Percentiles rank a stretch among this genome's conserved stretches.
Conservation (phyloP, 768 basidiomycete species). For the Tricholoma furcatifolium region DNA sequence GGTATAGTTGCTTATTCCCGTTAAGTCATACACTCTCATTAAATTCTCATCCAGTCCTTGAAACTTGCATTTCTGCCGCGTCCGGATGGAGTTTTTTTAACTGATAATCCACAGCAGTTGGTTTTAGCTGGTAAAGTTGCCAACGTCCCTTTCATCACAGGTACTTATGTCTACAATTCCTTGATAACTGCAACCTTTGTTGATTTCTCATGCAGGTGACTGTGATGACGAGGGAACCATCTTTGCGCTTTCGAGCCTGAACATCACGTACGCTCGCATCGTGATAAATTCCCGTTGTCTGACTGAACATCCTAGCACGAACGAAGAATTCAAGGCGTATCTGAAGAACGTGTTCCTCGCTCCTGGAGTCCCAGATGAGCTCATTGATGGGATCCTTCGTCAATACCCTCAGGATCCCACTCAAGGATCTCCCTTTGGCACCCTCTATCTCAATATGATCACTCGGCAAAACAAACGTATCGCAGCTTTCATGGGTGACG, state of each 20-base stretch:
- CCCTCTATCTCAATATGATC: conserved; percentile 39
- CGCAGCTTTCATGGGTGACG: conserved; percentile 50
- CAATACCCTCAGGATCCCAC: conserved; percentile 39
- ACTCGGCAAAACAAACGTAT: conserved; percentile 52
- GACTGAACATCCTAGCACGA: conserved; percentile 16
- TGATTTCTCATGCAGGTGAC: conserved; percentile 31
- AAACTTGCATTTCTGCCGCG: conserved; percentile 48
- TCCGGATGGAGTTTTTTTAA: conserved; percentile 49
- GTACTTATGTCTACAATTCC: conserved; percentile 20
- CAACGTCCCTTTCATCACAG: conserved; percentile 47
- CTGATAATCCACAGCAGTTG: conserved; percentile 40
- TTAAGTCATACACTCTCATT: conserved; percentile 23
- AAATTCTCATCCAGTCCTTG: conserved; percentile 32
- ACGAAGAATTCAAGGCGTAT: conserved; percentile 25
- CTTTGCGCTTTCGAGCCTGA: conserved; percentile 44
- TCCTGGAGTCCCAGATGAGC: conserved; percentile 25
- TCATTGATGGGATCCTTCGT: conserved; percentile 27
- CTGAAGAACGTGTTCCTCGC: conserved; percentile 30
- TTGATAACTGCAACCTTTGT: background rate
- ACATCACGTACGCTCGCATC: conserved; percentile 39
- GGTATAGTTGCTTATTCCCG: conserved; percentile 1
- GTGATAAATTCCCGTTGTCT: background rate
- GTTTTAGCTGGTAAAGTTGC: conserved; percentile 44
- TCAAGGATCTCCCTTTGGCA: conserved; percentile 54
- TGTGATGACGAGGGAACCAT: conserved; percentile 61